A percentile compares a stretch with the other conserved stretches of the same genome.
These are phyloP conservation scores for Tolypocladium endophyticum DNA, from an alignment of 2,329 filamentous ascomycete genomes.

Conservation along the genomic window DNA sequence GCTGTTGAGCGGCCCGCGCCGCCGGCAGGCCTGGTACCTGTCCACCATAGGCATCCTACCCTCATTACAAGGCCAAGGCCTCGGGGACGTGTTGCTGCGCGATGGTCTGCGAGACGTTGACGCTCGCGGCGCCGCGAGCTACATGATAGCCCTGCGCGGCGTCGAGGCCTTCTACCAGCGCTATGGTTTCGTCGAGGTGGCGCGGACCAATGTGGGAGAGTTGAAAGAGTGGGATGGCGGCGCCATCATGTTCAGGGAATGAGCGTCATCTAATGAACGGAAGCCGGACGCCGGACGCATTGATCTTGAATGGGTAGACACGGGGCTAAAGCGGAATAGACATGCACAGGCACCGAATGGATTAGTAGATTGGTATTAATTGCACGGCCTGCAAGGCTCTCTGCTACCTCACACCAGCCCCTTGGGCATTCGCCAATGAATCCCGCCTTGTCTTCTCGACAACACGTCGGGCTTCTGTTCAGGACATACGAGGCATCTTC, in stretches of 20 bases:
- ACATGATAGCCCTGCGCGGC: conserved; percentile 20
- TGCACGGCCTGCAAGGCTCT: background rate
- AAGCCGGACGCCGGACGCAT: accelerated
- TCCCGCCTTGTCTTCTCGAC: background rate
- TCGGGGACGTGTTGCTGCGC: conserved; percentile 18
- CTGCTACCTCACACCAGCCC: background rate
- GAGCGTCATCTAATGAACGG: background rate
- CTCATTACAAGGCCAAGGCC: conserved; percentile 17
- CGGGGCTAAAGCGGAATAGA: background rate
- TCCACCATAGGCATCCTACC: conserved; percentile 22
- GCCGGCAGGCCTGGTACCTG: conserved; percentile 23
- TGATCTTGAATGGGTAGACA: background rate
- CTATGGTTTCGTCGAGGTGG: conserved; percentile 23
- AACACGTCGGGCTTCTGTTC: background rate
- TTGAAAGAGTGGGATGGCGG: conserved; percentile 24
- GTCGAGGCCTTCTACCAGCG: conserved; percentile 21
- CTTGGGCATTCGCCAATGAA: background rate
- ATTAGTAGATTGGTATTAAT: background rate
- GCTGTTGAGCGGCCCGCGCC: conserved; percentile 15
- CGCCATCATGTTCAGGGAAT: conserved; percentile 25
- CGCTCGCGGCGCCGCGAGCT: conserved; percentile 16
- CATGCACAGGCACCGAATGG: background rate
- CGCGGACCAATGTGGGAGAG: conserved; percentile 23
- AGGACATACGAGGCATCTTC: background rate
- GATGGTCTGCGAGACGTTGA: conserved; percentile 19